Conservation (phyloP, 306 rosid species). For the Herpetospermum pedunculosum region DNA sequence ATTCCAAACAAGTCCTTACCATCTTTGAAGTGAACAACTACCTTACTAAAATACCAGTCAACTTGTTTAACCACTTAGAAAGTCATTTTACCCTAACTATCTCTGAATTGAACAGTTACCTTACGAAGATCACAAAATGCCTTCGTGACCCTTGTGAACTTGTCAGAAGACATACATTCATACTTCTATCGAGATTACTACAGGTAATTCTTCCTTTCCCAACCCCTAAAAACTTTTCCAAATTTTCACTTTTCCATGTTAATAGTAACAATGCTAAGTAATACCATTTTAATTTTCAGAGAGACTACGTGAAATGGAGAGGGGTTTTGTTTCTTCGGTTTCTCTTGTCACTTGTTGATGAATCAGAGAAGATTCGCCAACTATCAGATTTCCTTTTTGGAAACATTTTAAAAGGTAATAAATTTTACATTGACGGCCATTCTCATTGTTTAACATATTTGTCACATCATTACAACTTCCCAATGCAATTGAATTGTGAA, state of each 20-base stretch:
- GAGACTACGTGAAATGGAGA: slow-evolving; percentile 97
- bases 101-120: slow-evolving; percentile 57
- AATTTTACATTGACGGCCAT: not conserved
- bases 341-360: slow-evolving; percentile 90
- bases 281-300: slow-evolving; percentile 28
- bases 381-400: slow-evolving; percentile 73
- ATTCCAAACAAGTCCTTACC: no score
- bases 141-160: slow-evolving; percentile 91
- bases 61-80: no score
- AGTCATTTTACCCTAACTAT: no score
- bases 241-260: slow-evolving; percentile 2
- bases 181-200: slow-evolving; percentile 77
- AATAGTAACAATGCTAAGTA: not conserved
- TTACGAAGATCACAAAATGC: slow-evolving; percentile 74
- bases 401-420: slow-evolving; percentile 75
- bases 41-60: no score
- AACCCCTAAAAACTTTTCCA: not conserved
- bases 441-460: not conserved
- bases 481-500: not conserved
- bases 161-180: slow-evolving; percentile 90
- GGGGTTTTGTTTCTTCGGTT: slow-evolving; percentile 91
- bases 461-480: not conserved
- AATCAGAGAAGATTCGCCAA: slow-evolving; percentile 76
- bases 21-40: no score
- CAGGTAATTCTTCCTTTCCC: slow-evolving; percentile 42